Evolutionary conservation across 208 protist genomes (phyloP).

Genomic region (Leishmania tropica): DNA sequence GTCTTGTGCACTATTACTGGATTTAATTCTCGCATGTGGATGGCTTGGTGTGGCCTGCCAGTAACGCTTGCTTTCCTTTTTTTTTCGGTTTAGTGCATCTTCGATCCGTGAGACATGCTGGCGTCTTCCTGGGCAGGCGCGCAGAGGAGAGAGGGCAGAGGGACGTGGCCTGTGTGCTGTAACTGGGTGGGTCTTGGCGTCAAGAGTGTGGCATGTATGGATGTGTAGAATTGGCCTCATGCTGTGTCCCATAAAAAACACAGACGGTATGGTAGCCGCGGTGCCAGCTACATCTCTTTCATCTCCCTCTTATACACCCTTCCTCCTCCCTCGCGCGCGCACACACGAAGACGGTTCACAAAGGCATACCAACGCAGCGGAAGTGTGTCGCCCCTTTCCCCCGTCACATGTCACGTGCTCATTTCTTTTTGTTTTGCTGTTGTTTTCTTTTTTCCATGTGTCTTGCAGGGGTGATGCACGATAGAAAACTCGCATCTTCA

Average conservation of each 20-base stretch:
- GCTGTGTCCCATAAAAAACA: background rate
- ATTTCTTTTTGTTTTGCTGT: background rate
- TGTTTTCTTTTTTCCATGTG: background rate
- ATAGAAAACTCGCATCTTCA: background rate
- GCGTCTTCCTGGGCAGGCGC: background rate
- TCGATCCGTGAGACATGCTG: too few species aligned
- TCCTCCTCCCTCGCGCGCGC: background rate
- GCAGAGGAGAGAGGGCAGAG: background rate
- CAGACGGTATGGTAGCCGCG: background rate
- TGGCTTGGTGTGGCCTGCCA: background rate
- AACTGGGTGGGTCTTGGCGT: background rate
- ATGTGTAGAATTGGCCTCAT: background rate
- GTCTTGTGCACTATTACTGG: background rate
- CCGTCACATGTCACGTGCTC: background rate
- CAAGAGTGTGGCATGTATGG: background rate
- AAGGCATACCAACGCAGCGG: background rate
- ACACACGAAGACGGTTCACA: background rate
- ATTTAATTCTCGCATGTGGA: background rate
- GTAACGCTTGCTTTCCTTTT: background rate
- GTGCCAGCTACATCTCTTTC: background rate
- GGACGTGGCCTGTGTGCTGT: background rate
- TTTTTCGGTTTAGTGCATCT: background rate
- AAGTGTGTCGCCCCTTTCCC: background rate
- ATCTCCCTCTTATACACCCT: background rate
- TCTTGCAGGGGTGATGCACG: background rate